Conservation (phyloP, 2,329 filamentous ascomycete genomes). For the Juglanconis oblonga region DNA sequence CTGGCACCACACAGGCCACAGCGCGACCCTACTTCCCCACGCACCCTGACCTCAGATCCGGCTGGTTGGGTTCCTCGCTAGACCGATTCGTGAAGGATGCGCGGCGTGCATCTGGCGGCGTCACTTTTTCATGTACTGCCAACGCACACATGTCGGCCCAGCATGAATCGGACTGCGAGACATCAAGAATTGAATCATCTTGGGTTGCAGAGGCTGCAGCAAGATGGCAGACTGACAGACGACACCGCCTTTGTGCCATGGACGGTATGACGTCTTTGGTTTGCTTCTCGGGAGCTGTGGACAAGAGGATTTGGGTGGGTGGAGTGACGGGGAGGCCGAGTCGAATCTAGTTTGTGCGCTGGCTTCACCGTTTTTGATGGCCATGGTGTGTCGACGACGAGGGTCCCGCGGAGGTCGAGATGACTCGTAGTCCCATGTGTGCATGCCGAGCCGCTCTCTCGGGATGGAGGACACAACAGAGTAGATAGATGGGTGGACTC, state of each 20-base stretch:
- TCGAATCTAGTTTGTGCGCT: constrained; percentile 12
- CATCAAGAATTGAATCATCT: neutral
- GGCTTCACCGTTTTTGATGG: neutral
- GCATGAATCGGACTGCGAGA: constrained; percentile 11
- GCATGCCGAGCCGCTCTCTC: too few relatives aligned
- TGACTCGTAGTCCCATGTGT: neutral
- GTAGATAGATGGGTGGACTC: neutral
- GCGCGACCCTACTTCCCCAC: neutral
- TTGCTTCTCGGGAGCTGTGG: neutral
- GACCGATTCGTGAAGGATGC: neutral
- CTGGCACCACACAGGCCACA: neutral
- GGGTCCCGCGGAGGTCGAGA: neutral
- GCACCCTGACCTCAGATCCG: neutral
- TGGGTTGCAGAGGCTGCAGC: neutral
- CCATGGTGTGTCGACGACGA: neutral
- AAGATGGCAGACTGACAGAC: neutral
- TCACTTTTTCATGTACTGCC: constrained; percentile 30
- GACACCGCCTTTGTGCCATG: neutral
- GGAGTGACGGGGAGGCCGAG: neutral
- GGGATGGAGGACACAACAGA: too few relatives aligned
- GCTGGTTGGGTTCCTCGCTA: neutral
- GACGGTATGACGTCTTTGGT: neutral
- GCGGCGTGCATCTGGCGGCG: constrained; percentile 20
- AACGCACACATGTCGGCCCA: constrained; percentile 24
- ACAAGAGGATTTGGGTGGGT: neutral